Evolutionary conservation across 768 basidiomycete species (phyloP), one percentile per base, ranked within the genome.

Genomic region (Cystofilobasidium capitatum): DNA sequence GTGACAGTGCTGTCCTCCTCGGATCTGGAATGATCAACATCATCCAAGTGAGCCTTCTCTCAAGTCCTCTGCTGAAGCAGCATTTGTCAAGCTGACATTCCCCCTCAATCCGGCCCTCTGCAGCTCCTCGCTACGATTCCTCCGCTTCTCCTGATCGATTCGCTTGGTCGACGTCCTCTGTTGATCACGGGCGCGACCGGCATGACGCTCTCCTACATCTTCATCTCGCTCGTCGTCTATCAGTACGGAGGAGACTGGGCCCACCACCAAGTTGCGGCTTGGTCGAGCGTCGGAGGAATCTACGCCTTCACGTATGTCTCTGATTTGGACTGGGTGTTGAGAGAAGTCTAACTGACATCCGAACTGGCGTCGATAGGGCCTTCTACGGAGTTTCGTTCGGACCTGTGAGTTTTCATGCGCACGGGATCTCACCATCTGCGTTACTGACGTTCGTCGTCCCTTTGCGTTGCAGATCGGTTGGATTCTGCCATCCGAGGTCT

Each of bases 401-500:
- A 0, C 88, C 89, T 0, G 82, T 91, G 69, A 85, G 85, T 58
- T 1, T 1, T 16, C 26, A 54, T 3, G 51, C 3, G 51, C 1
- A 7, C 12, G 29, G 26, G 13, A 24, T 10, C 8, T 24, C 20
- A 33, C 26, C 26, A 29, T 5, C 26, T 54, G 51, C n/a, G n/a
- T n/a, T n/a, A 58, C 35, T 14, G 4, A 3, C 17, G 35, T 37
- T 57, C 24, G 31, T 20, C 26, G 57, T 16, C 31, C 22, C 7
- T 7, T 58, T 20, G 31, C 22, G 4, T n/a, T 58, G 20, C 22
- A 2, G 26, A 33, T 35, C 44, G 45, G 31, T 3, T 91, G 89
- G 89, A 84, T 90, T 1, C 82, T 91, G 10, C 87, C 89, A 0
- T 85, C 83, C 70, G 89, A 92, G 76, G 84, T 92, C 2, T 90